These are phyloP conservation scores for Fonsecaea nubica DNA, from an alignment of 2,329 filamentous ascomycete species.

Conservation along the genomic window DNA sequence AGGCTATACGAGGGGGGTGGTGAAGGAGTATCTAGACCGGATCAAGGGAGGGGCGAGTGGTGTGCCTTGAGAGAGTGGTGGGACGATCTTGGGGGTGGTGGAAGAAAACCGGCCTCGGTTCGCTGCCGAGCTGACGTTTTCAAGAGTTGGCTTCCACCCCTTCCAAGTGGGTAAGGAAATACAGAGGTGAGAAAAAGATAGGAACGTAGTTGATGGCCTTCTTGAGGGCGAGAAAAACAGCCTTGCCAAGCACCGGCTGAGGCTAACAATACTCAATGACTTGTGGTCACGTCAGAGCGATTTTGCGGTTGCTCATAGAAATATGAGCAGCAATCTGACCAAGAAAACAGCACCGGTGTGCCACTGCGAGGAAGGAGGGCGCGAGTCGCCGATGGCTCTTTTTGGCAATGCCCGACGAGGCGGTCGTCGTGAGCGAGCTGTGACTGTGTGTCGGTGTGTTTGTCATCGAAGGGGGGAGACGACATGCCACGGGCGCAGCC, in stretches of 20 bases:
- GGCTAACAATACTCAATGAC: not conserved
- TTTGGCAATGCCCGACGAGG: not conserved
- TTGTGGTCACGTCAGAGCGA: not conserved
- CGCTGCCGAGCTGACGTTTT: conserved; percentile 5
- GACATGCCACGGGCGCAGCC: too few relatives aligned
- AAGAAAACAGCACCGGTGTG: not conserved
- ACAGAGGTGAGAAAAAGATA: not conserved
- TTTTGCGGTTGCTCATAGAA: not conserved
- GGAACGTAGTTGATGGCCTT: not conserved
- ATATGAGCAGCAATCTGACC: not conserved
- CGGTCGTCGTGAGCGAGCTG: not conserved
- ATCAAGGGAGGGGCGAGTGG: not conserved
- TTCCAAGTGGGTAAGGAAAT: not conserved
- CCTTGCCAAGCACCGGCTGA: not conserved
- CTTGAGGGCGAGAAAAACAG: not conserved
- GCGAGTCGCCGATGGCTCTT: not conserved
- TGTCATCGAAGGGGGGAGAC: not conserved
- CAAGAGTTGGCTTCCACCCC: not conserved
- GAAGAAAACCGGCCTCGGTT: conserved; percentile 5
- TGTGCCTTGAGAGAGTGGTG: not conserved
- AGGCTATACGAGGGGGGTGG: not conserved
- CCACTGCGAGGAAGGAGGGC: not conserved
- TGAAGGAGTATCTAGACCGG: not conserved
- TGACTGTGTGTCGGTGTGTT: not conserved
- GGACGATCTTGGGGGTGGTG: not conserved